Evolutionary conservation across 495 filamentous ascomycete species (phyloP).

Genomic region (Opeltia flavorubescens): DNA sequence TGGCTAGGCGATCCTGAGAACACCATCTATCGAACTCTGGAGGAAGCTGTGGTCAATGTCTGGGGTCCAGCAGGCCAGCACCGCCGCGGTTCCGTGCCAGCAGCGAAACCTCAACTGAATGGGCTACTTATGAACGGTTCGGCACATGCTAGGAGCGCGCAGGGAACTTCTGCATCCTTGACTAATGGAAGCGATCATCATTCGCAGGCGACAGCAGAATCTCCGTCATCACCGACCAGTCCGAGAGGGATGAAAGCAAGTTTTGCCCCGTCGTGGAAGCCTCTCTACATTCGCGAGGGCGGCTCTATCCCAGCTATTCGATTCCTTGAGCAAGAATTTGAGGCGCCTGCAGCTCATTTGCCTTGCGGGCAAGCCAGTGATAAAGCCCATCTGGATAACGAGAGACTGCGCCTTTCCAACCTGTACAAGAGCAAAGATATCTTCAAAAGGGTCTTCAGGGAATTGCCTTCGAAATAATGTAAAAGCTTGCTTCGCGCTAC

Average conservation of each 20-base stretch:
- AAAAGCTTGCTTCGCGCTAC: no score
- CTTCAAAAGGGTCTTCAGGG: conserved; percentile 69
- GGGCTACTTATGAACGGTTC: no score
- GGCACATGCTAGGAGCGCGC: no score
- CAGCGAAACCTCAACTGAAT: conserved; percentile 21
- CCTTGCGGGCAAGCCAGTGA: conserved; percentile 95
- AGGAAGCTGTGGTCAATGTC: conserved; percentile 69
- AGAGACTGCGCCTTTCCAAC: conserved; percentile 74
- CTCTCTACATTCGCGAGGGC: conserved; percentile 85
- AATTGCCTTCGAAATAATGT: conserved; percentile 32
- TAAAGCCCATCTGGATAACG: conserved; percentile 86
- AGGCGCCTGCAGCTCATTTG: conserved; percentile 80
- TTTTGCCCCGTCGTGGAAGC: conserved; percentile 4
- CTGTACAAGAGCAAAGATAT: conserved; percentile 85
- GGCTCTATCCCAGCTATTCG: conserved; percentile 87
- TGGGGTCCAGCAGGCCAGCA: conserved; percentile 45
- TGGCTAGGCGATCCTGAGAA: conserved; percentile 92
- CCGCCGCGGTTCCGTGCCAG: conserved; percentile 14
- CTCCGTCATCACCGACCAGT: not conserved
- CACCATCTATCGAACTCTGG: conserved; percentile 77
- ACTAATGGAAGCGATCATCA: conserved; percentile 29
- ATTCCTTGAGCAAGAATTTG: conserved; percentile 90
- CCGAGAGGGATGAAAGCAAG: not conserved
- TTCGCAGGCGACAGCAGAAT: conserved; percentile 14
- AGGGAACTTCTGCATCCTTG: conserved; percentile 45